These are phyloP conservation scores for Solanum ossicruentum DNA, from an alignment of 257 asterid genomes.

Conservation along the genomic window DNA sequence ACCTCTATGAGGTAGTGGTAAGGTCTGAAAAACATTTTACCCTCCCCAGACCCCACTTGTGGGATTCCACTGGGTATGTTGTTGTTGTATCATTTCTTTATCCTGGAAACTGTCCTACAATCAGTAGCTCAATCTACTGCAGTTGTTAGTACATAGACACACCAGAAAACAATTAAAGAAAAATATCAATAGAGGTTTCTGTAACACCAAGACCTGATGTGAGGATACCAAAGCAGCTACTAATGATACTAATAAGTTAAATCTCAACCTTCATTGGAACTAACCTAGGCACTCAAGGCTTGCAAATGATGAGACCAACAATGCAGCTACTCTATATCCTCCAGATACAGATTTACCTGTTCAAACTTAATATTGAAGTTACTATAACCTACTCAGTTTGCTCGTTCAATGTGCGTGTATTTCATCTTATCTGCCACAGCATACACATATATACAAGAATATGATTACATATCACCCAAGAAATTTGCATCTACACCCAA, in stretches of 20 bases:
- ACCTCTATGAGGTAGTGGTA: background rate
- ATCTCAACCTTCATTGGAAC: background rate
- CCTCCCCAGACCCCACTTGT: background rate
- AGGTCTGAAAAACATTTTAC: background rate
- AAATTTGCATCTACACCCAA: background rate
- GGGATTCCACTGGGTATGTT: background rate
- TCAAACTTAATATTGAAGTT: background rate
- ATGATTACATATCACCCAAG: background rate
- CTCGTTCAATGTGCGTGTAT: background rate
- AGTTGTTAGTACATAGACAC: background rate
- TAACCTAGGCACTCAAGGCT: background rate
- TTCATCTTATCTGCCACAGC: background rate
- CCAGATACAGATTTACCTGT: background rate
- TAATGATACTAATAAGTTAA: background rate
- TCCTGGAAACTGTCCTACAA: background rate
- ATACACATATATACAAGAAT: background rate
- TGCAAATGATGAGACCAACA: background rate
- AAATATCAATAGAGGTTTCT: background rate
- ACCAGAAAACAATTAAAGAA: background rate
- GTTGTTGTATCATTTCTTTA: background rate
- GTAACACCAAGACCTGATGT: background rate
- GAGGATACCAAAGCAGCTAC: background rate
- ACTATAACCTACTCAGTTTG: background rate
- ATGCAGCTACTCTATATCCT: background rate
- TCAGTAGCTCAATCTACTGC: background rate